phyloP scores from a whole-genome alignment of 140 eudicot species.

The Erigeron philadelphicus region DNA sequence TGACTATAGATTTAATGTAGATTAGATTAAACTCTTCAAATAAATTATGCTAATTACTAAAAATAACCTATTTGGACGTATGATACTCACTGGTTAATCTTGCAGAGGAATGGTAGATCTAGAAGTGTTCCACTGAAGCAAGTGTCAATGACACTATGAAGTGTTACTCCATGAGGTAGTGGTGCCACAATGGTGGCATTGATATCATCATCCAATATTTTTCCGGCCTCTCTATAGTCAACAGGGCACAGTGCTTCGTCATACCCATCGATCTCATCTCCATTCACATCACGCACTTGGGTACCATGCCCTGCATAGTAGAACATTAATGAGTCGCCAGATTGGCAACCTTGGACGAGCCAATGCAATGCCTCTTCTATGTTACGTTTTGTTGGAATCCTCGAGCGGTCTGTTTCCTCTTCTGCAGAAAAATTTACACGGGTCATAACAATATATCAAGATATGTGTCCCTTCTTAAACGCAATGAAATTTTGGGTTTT shows the following conservation, averaged over 20 bases:
- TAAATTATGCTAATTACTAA: background rate
- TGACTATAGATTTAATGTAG: too few species aligned
- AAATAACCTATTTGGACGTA: background rate
- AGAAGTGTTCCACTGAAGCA: slow-evolving; percentile 48
- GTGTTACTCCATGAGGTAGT: slow-evolving; percentile 41
- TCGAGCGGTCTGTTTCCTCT: slow-evolving; percentile 43
- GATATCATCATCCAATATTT: slow-evolving; percentile 52
- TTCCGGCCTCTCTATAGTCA: slow-evolving; percentile 49
- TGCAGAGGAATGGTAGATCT: slow-evolving; percentile 41
- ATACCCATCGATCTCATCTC: slow-evolving; percentile 68
- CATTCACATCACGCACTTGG: slow-evolving; percentile 42
- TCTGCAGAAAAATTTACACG: slow-evolving; percentile 33
- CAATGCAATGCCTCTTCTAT: slow-evolving; percentile 52
- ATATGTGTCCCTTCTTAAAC: background rate
- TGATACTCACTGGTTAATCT: slow-evolving; percentile 27
- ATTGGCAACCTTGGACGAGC: slow-evolving; percentile 64
- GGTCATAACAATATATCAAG: background rate
- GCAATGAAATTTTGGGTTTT: background rate
- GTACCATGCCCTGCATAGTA: slow-evolving; percentile 70
- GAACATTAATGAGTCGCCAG: slow-evolving; percentile 76
- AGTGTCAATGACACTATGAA: slow-evolving; percentile 44
- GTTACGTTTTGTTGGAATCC: slow-evolving; percentile 59
- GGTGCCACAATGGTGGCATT: slow-evolving; percentile 49
- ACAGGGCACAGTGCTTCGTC: slow-evolving; percentile 75
- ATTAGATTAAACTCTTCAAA: background rate